Conservation (phyloP, 164 flowering plant species). For the Vitis amurensis region DNA sequence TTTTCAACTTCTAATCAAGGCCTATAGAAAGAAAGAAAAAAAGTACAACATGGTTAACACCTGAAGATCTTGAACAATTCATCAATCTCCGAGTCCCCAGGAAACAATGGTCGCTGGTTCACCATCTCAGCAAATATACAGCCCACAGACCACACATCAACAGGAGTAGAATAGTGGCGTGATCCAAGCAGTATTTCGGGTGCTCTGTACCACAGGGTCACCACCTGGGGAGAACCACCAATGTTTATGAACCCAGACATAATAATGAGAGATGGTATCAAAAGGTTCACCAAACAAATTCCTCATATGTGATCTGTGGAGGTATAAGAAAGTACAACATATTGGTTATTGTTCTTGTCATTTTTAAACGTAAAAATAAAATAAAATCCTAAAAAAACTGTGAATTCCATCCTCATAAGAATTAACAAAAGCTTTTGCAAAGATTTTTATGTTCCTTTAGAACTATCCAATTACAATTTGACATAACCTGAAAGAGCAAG, state of each 20-base stretch:
- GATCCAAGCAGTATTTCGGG: slow-evolving; percentile 98
- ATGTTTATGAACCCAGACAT: neutral
- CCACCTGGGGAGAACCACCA: slow-evolving; percentile 57
- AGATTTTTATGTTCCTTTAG: too few species aligned
- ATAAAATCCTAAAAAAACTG: neutral
- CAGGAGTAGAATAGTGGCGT: slow-evolving; percentile 95
- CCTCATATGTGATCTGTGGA: too few species aligned
- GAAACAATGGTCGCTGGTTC: slow-evolving; percentile 84
- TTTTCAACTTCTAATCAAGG: neutral
- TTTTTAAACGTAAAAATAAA: neutral
- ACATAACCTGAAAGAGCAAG: too few species aligned
- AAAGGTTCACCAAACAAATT: too few species aligned
- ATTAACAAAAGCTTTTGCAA: too few species aligned
- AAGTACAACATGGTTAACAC: slow-evolving; percentile 27
- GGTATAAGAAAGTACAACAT: too few species aligned
- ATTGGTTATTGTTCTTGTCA: too few species aligned
- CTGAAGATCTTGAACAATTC: slow-evolving; percentile 95
- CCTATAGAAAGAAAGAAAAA: neutral
- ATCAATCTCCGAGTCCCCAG: slow-evolving; percentile 99
- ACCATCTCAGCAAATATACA: slow-evolving; percentile 99
- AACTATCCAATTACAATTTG: too few species aligned
- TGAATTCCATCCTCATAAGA: too few species aligned
- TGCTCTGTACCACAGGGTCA: slow-evolving; percentile 97
- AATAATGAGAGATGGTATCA: neutral
- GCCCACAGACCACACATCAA: slow-evolving; percentile 99